Evolutionary conservation across 129 eudicot genomes (phyloP).

Genomic region (Flaveria brownii): DNA sequence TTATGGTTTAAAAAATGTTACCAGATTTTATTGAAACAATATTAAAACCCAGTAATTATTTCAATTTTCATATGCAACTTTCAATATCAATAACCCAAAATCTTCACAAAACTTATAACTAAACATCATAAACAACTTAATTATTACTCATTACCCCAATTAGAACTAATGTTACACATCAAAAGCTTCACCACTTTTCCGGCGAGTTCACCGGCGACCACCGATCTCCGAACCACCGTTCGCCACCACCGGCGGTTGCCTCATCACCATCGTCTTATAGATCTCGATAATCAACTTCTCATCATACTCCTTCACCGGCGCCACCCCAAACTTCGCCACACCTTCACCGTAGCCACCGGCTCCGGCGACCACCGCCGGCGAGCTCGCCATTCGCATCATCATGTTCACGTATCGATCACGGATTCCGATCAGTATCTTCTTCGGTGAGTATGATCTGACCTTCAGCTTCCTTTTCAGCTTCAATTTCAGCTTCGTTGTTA

Average conservation of each 20-base stretch:
- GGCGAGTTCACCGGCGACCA: conserved; percentile 16
- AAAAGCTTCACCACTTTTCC: conserved; percentile 17
- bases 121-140: conserved; percentile 1
- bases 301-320: conserved; percentile 45
- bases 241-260: conserved; percentile 31
- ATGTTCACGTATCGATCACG: conserved; percentile 45
- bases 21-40: too few relatives aligned
- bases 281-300: conserved; percentile 44
- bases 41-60: too few relatives aligned
- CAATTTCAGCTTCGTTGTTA: conserved; percentile 32
- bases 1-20: too few relatives aligned
- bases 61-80: too few relatives aligned
- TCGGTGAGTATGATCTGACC: conserved; percentile 34
- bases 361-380: conserved; percentile 21
- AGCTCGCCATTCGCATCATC: conserved; percentile 46
- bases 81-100: too few relatives aligned
- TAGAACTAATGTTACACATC: conserved; percentile 20
- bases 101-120: too few relatives aligned
- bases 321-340: conserved; percentile 29
- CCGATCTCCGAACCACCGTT: conserved; percentile 19
- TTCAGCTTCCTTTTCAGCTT: conserved; percentile 39
- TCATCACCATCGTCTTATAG: conserved; percentile 40
- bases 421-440: conserved; percentile 33
- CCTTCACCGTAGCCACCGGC: conserved; percentile 32
- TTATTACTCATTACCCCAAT: not conserved